Base-by-base conservation (phyloP, 2,329 filamentous ascomycete genomes). In the Alternaria infectoria region DNA sequence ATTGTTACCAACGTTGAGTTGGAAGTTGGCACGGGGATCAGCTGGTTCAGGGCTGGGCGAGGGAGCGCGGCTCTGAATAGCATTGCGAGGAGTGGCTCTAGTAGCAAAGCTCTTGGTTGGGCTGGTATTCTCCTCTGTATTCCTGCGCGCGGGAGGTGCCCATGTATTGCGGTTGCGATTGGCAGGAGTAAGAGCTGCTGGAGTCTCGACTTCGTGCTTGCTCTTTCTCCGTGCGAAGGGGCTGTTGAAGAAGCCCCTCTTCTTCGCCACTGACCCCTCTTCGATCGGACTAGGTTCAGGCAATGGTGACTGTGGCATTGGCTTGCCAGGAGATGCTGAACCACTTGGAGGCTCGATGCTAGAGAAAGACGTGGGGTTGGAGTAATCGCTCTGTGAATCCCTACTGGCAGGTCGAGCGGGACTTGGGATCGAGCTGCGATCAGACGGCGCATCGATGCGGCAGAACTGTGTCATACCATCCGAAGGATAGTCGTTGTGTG, bases 401-500 rank as follows among this genome's bases (percentile, higher is more conserved):
- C 92, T 89, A 78, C 93, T 97, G 13, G 91, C 91, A 50, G 93
- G 93, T 49, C 93, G 87, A 54, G 87, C 89, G 23, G 89, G 87
- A 65, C 88, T 90, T 47, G 87, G 89, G 21, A 86, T 86, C 6
- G 90, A 90, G 80, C 86, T 93, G 80, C 82, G 88, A 81, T 90
- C 89, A n/a, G 89, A 90, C 54, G 86, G 86, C 43, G 90, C 87
- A 5, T 89, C 91, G 43, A 92, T 90, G 63, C 93, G 89, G 80
- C 95, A 98, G 66, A 97, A 91, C 88, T 98, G 97, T 0, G 95
- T 97, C 93, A 98, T 98, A 5, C 94, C 95, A 77, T 98, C 95
- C 79, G 91, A 88, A 0, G 95, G 94, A 77, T 97, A 97, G 10
- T 96, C 93, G 72, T 98, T 96, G 73, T 97, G 93, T 13, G 95